These are phyloP conservation scores for Malus sylvestris DNA, from an alignment of 306 rosid genomes.

Conservation along the genomic window DNA sequence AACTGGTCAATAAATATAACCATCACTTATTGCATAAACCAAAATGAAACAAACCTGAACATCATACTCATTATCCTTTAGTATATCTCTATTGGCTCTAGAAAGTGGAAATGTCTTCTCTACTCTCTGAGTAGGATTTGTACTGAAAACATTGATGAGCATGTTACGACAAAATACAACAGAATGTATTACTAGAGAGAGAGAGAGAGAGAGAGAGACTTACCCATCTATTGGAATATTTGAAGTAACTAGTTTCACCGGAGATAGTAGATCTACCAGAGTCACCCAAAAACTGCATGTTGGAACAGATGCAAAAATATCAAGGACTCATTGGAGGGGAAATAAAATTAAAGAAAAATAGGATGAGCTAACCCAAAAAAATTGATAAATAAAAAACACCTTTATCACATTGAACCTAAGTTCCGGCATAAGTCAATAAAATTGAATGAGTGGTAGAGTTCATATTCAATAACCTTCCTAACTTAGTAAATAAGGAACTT, in stretches of 20 bases:
- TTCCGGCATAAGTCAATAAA: not conserved
- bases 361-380: not conserved
- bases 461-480: not conserved
- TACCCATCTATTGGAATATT: constrained; percentile 70
- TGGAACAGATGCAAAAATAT: constrained; percentile 13
- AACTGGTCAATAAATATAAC: not conserved
- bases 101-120: constrained; percentile 79
- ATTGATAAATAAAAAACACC: not conserved
- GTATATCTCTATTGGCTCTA: constrained; percentile 63
- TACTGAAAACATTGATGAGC: constrained; percentile 27
- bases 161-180: not conserved
- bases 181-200: not conserved
- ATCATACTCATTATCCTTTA: constrained; percentile 58
- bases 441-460: not conserved
- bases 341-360: not conserved
- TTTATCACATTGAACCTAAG: not conserved
- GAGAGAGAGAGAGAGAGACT: not conserved
- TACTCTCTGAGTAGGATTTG: constrained; percentile 73
- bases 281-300: constrained; percentile 71
- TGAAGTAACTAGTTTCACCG: constrained; percentile 60
- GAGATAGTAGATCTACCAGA: constrained; percentile 52
- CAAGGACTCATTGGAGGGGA: not conserved
- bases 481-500: not conserved
- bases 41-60: constrained; percentile 55
- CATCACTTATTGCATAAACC: constrained; percentile 19